Evolutionary conservation across 495 filamentous ascomycete species (phyloP), one percentile per base, ranked within the genome.

Genomic region (Hyaloscypha bicolor): DNA sequence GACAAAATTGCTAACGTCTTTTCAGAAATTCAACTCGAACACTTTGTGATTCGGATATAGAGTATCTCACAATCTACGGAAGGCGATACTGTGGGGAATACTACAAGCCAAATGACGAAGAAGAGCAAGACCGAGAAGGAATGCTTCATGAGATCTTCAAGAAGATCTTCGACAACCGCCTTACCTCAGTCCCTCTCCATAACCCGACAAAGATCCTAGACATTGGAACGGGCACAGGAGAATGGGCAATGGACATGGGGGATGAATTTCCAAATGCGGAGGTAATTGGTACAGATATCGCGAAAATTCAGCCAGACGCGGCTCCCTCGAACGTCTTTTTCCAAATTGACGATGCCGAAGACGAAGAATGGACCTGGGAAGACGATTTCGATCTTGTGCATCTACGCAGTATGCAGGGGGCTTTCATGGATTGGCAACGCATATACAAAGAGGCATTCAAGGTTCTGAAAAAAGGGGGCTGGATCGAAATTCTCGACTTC

Each of bases 191-290:
- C 0, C 84, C 85, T 37, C 75, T 91, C n/a, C 19, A 12, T 5
- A 69, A 81, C 62, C 80, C 81, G 0, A 75, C 76, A 19, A 83
- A 86, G 63, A 88, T 92, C 39, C 79, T 93, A 9, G 90, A 91
- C 69, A 79, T 91, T 35, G 90, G 89, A 35, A 90, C 88, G 0
- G 90, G 87, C 6, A 83, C 86, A 8, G 89, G 89, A 21, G 89
- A 91, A 67, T 92, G 89, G 90, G 89, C 88, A n/a, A 88, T 90
- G 62, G 87, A 85, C 45, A 88, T 91, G 80, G 89, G 84, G 25
- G 85, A 90, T 71, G 75, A 78, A 59, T 88, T 85, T 68, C 88
- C 89, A 16, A 74, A 84, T 9, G 84, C 85, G 67, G 83, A 87
- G 68, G 84, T 93, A 6, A 87, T 87, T 42, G 90, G 89, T 22